These are phyloP conservation scores for Claviceps africana DNA, from an alignment of 2,329 filamentous ascomycete genomes.

Conservation along the genomic window DNA sequence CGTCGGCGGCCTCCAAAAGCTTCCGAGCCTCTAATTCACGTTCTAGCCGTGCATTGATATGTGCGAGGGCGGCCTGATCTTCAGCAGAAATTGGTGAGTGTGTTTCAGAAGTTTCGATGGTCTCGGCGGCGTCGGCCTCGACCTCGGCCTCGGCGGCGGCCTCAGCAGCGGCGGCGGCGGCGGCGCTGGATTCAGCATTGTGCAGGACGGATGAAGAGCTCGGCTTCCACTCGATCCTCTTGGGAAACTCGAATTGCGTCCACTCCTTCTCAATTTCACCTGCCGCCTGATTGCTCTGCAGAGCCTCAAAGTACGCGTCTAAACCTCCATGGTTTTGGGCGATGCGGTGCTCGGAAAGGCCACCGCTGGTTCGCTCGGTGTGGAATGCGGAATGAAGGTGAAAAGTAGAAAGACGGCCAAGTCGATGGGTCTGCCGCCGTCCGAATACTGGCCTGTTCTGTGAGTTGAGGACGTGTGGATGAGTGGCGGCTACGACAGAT, in stretches of 20 bases:
- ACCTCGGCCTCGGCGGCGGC: slow-evolving; percentile 22
- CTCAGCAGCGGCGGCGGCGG: slow-evolving; percentile 18
- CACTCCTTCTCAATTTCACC: slow-evolving; percentile 63
- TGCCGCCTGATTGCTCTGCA: slow-evolving; percentile 61
- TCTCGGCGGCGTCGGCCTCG: slow-evolving; percentile 15
- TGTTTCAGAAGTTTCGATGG: slow-evolving; percentile 21
- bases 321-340: slow-evolving; percentile 49
- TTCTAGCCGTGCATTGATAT: slow-evolving; percentile 74
- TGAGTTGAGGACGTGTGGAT: slow-evolving; percentile 61
- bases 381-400: slow-evolving; percentile 71
- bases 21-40: slow-evolving; percentile 53
- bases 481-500: slow-evolving; percentile 88
- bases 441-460: slow-evolving; percentile 53
- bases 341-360: slow-evolving; percentile 41
- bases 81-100: slow-evolving; percentile 28
- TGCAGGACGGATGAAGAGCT: slow-evolving; percentile 41
- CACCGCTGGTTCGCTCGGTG: slow-evolving; percentile 35
- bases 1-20: slow-evolving; percentile 29
- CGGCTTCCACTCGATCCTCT: slow-evolving; percentile 80
- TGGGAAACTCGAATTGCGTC: slow-evolving; percentile 81
- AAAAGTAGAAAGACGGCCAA: slow-evolving; percentile 38
- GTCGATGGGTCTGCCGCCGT: slow-evolving; percentile 40
- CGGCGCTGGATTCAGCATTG: slow-evolving; percentile 38
- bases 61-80: slow-evolving; percentile 51
- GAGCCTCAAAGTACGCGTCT: slow-evolving; percentile 84